These are phyloP conservation scores for Lachnellula arida DNA, from an alignment of 2,329 filamentous ascomycete species.

Conservation along the genomic window DNA sequence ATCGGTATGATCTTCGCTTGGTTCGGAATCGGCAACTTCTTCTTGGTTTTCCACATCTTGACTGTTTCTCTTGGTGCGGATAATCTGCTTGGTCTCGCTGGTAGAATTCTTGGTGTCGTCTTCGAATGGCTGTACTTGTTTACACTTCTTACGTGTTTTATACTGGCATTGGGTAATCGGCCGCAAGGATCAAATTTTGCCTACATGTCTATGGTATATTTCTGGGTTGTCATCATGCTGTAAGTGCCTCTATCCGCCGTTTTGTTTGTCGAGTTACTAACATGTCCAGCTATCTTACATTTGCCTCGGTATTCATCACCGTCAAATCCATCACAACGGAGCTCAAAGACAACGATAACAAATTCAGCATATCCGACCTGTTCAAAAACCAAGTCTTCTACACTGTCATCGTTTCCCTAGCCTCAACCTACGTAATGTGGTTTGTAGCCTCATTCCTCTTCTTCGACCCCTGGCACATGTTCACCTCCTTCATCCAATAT, in stretches of 20 bases:
- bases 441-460: constrained; percentile 87
- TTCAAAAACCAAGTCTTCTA: constrained; percentile 89
- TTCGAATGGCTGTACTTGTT: constrained; percentile 97
- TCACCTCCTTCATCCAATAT: constrained; percentile 93
- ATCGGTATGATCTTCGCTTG: constrained; percentile 97
- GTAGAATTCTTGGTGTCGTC: constrained; percentile 76
- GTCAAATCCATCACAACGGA: constrained; percentile 78
- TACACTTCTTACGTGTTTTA: constrained; percentile 89
- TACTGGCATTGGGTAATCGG: constrained; percentile 88
- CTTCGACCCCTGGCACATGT: constrained; percentile 99
- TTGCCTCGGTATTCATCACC: constrained; percentile 91
- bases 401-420: constrained; percentile 85
- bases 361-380: constrained; percentile 66
- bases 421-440: constrained; percentile 92
- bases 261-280: background rate
- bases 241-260: constrained; percentile 41
- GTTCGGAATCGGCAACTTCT: constrained; percentile 99
- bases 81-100: constrained; percentile 68
- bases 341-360: constrained; percentile 46
- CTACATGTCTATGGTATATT: constrained; percentile 97
- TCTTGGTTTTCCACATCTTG: constrained; percentile 95
- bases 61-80: constrained; percentile 74
- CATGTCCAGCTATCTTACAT: constrained; percentile 70
- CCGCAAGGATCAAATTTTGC: constrained; percentile 90
- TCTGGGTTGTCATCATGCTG: constrained; percentile 95